Conservation (phyloP, 2,329 filamentous ascomycete species). For the Pseudocercospora macadamiae region DNA sequence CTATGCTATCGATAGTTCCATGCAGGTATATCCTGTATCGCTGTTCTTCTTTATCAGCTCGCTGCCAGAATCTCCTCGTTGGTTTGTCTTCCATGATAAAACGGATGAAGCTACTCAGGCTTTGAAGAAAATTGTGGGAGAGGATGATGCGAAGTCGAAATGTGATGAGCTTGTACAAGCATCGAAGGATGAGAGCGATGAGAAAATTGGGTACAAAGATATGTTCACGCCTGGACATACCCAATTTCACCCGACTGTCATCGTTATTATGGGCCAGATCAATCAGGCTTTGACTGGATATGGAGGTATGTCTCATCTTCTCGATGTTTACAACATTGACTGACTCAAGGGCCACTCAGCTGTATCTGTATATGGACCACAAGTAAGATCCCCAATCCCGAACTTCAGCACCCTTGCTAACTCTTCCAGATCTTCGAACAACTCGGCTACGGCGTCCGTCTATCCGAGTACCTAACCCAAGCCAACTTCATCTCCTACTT, state of each 20-base stretch:
- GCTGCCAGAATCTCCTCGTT: slow-evolving; percentile 61
- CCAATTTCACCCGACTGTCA: slow-evolving; percentile 61
- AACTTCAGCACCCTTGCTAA: background rate
- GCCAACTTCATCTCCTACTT: slow-evolving; percentile 66
- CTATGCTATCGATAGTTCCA: slow-evolving; percentile 37
- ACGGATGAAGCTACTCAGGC: slow-evolving; percentile 56
- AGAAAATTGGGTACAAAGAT: slow-evolving; percentile 56
- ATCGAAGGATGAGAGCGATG: slow-evolving; percentile 52
- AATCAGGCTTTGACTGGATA: slow-evolving; percentile 61
- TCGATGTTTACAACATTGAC: no score
- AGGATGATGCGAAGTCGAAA: slow-evolving; percentile 52
- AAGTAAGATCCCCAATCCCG: slow-evolving; percentile 31
- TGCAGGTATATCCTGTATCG: slow-evolving; percentile 62
- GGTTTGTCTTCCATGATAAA: slow-evolving; percentile 57
- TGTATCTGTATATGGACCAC: slow-evolving; percentile 64
- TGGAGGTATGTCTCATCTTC: no score
- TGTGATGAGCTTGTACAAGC: slow-evolving; percentile 55
- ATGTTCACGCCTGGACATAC: slow-evolving; percentile 59
- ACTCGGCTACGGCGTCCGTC: slow-evolving; percentile 56
- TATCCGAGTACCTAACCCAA: slow-evolving; percentile 60
- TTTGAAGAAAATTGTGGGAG: slow-evolving; percentile 54
- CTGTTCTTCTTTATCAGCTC: slow-evolving; percentile 56
- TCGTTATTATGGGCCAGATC: slow-evolving; percentile 65
- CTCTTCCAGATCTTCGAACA: slow-evolving; percentile 57
- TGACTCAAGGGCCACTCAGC: no score